Conservation (phyloP, 352 stramenopile species). For the Phytophthora pinifolia region DNA sequence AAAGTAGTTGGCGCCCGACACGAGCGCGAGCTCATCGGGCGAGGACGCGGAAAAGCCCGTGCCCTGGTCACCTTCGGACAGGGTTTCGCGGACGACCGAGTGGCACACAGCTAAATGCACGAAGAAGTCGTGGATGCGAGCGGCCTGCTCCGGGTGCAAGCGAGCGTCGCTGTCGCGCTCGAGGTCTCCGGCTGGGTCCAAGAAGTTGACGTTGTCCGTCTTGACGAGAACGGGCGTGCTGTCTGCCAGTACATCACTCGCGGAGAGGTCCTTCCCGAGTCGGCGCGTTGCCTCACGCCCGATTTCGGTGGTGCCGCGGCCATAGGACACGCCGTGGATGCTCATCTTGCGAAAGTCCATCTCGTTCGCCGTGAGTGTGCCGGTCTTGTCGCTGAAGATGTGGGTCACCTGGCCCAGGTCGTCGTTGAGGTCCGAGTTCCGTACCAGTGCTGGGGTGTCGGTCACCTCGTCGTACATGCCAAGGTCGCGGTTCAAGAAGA, state of each 20-base stretch:
- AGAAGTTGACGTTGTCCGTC: slow-evolving; percentile 79
- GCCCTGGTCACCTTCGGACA: slow-evolving; percentile 35
- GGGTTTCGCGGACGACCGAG: slow-evolving; percentile 79
- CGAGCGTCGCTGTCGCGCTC: slow-evolving; percentile 46
- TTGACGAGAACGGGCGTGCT: slow-evolving; percentile 51
- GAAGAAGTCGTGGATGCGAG: slow-evolving; percentile 83
- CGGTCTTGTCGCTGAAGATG: slow-evolving; percentile 90
- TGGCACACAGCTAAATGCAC: slow-evolving; percentile 83
- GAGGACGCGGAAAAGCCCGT: slow-evolving; percentile 80
- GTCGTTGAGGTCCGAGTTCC: slow-evolving; percentile 86
- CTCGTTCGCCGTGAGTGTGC: slow-evolving; percentile 84
- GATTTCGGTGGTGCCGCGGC: slow-evolving; percentile 82
- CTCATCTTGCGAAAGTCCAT: slow-evolving; percentile 91
- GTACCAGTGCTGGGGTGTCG: slow-evolving; percentile 78
- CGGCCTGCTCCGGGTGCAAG: slow-evolving; percentile 51
- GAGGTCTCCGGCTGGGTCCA: slow-evolving; percentile 74
- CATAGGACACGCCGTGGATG: slow-evolving; percentile 81
- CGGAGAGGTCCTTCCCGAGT: slow-evolving; percentile 74
- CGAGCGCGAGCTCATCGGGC: slow-evolving; percentile 78
- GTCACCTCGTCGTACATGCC: slow-evolving; percentile 82
- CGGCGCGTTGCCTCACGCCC: slow-evolving; percentile 69
- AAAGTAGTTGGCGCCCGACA: slow-evolving; percentile 81
- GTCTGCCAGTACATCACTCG: slow-evolving; percentile 74
- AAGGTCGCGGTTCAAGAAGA: slow-evolving; percentile 86
- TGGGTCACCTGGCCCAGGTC: slow-evolving; percentile 87